A percentile compares a stretch with the other conserved stretches of the same genome.
These are phyloP conservation scores for Rubia balearica DNA, from an alignment of 305 asterid species.

Conservation along the genomic window DNA sequence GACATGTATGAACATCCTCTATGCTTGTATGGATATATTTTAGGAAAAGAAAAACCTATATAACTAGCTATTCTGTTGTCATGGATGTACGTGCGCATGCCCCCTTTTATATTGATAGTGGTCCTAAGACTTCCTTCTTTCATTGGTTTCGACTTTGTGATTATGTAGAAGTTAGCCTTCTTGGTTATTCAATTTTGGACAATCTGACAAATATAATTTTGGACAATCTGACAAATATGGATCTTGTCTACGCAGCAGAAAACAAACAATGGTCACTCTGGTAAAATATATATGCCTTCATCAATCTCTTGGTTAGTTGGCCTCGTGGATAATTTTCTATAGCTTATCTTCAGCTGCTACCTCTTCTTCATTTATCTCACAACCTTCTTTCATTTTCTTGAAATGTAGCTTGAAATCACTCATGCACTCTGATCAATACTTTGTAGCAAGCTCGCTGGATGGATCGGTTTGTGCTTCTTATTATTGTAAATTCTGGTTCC, in stretches of 20 bases:
- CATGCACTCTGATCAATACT: slow-evolving; percentile 57
- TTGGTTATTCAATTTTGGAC: background rate
- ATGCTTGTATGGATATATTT: background rate
- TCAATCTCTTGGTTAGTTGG: slow-evolving; percentile 71
- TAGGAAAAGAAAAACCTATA: background rate
- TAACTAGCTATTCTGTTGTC: background rate
- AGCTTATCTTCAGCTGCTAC: slow-evolving; percentile 3
- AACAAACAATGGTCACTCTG: slow-evolving; percentile 22
- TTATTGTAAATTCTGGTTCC: slow-evolving; percentile 6
- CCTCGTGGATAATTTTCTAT: slow-evolving; percentile 10
- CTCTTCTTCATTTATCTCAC: slow-evolving; percentile 12
- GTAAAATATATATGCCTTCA: slow-evolving; percentile 54
- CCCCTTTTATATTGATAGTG: background rate
- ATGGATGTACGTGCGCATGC: background rate
- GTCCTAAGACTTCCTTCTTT: background rate
- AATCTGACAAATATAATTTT: no score
- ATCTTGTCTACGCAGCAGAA: slow-evolving; percentile 45
- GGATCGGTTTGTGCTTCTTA: slow-evolving; percentile 66
- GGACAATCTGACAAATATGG: slow-evolving; percentile 12
- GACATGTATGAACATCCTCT: background rate
- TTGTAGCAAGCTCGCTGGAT: slow-evolving; percentile 95
- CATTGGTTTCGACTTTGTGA: background rate
- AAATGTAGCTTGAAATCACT: slow-evolving; percentile 65
- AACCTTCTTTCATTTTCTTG: slow-evolving; percentile 13
- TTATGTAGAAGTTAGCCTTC: background rate